phyloP scores from a whole-genome alignment of 1,284 basidiomycete species.

The Rhodofomes roseus region DNA sequence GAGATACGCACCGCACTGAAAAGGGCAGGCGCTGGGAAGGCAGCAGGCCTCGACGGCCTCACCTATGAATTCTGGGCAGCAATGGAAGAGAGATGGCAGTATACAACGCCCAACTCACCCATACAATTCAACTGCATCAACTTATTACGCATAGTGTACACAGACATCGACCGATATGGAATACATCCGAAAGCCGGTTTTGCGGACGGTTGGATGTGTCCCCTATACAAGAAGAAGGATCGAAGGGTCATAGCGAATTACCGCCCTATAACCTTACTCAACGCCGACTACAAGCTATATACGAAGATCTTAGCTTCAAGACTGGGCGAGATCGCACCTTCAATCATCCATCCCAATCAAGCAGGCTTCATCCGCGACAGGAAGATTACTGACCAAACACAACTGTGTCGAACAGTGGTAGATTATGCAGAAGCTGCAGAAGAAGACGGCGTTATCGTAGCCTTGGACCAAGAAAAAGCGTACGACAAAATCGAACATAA shows the following conservation, averaged over 20 bases:
- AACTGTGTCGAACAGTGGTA: conserved; percentile 18
- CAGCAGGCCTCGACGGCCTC: conserved; percentile 18
- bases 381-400: conserved; percentile 21
- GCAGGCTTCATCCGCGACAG: conserved; percentile 28
- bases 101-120: not conserved
- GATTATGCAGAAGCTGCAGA: conserved; percentile 22
- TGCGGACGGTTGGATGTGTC: conserved; percentile 31
- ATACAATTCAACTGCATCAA: not conserved
- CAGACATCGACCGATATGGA: conserved; percentile 5
- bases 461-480: conserved; percentile 26
- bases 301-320: conserved; percentile 18
- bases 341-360: conserved; percentile 22
- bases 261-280: conserved; percentile 31
- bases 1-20: not conserved
- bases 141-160: not conserved
- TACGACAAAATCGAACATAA: conserved; percentile 13
- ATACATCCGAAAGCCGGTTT: conserved; percentile 14
- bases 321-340: conserved; percentile 10
- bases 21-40: conserved; percentile 1
- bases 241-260: conserved; percentile 25
- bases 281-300: conserved; percentile 29
- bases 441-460: conserved; percentile 22
- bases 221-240: conserved; percentile 33
- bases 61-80: conserved; percentile 20
- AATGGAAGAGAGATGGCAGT: conserved; percentile 12